Evolutionary conservation across 176 grass and related monocot species (phyloP).

Genomic region (Urochloa ruziziensis): DNA sequence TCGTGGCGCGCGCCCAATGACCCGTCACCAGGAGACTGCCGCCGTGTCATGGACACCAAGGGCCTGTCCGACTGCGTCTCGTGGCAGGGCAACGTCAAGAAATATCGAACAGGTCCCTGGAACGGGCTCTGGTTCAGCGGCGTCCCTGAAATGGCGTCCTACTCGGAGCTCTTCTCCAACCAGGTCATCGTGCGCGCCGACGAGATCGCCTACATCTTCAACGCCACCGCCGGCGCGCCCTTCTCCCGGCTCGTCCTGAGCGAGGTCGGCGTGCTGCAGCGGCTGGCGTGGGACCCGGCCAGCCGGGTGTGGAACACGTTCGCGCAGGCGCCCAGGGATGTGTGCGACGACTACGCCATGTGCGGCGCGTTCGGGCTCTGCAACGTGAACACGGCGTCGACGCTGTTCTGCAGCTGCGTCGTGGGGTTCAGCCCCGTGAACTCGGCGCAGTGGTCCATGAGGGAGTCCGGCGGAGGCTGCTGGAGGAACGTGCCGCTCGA

Average conservation of each 20-base stretch:
- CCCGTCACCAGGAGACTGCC: conserved; percentile 39
- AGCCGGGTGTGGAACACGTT: conserved; percentile 24
- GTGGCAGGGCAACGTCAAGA: conserved; percentile 10
- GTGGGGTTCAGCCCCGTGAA: conserved; percentile 41
- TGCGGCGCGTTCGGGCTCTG: too few relatives aligned
- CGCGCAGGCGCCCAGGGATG: conserved; percentile 13
- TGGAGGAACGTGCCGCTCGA: conserved; percentile 34
- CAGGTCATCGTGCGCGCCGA: conserved; percentile 18
- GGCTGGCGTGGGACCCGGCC: conserved; percentile 35
- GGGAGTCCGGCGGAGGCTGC: conserved; percentile 40
- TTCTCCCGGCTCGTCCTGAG: conserved; percentile 40
- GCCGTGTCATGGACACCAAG: not conserved
- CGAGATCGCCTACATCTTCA: conserved; percentile 37
- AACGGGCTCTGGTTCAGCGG: conserved; percentile 59
- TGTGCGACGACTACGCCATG: too few relatives aligned
- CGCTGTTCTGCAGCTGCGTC: conserved; percentile 48
- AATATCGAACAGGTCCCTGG: conserved; percentile 29
- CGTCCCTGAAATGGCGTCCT: conserved; percentile 53
- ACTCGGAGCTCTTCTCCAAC: conserved; percentile 22
- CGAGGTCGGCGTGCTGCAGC: conserved; percentile 36
- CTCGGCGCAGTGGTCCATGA: conserved; percentile 39
- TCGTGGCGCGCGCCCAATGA: conserved; percentile 26
- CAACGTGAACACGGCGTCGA: conserved; percentile 36
- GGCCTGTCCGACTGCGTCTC: conserved; percentile 41
- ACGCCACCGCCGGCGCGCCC: conserved; percentile 10